phyloP scores from a whole-genome alignment of 1,139 yeast species.

The Magnusiomyces tetraspermus region DNA sequence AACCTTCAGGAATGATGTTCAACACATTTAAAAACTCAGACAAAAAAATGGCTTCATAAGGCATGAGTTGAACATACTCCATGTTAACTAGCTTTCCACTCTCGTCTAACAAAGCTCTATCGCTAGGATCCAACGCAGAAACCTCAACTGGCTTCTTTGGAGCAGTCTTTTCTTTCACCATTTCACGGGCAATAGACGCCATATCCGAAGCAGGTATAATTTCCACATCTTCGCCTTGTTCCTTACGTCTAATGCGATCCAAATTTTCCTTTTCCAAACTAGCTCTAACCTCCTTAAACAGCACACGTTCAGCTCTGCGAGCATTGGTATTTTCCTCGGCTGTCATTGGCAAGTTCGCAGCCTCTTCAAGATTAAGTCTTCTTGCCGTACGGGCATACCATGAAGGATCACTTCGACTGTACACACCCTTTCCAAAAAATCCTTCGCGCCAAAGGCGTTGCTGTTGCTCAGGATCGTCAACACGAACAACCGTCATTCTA shows the following conservation, averaged over 20 bases:
- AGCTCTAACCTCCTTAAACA: conserved; percentile 53
- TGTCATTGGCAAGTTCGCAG: conserved; percentile 31
- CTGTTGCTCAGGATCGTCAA: conserved; percentile 41
- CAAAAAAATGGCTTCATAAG: conserved; percentile 67
- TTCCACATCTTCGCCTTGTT: conserved; percentile 15
- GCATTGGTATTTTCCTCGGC: conserved; percentile 70
- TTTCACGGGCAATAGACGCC: conserved; percentile 19
- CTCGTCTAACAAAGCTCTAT: conserved; percentile 28
- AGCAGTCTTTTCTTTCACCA: conserved; percentile 1
- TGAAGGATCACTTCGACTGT: conserved; percentile 87
- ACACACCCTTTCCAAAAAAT: conserved; percentile 85
- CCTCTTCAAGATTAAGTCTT: conserved; percentile 38
- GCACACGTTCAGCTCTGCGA: conserved; percentile 63
- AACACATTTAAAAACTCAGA: conserved; percentile 43
- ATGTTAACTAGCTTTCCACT: conserved; percentile 37
- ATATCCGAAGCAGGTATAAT: conserved; percentile 17
- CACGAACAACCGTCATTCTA: conserved; percentile 36
- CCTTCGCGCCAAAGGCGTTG: conserved; percentile 71
- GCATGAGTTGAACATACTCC: conserved; percentile 67
- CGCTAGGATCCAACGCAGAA: conserved; percentile 16
- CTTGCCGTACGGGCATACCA: conserved; percentile 64
- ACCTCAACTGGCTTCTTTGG: conserved; percentile 7
- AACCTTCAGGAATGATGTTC: background rate
- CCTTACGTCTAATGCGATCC: conserved; percentile 19
- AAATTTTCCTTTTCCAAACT: conserved; percentile 30